Evolutionary conservation across 495 filamentous ascomycete genomes (phyloP).

Genomic region (Neurospora tetraspora): DNA sequence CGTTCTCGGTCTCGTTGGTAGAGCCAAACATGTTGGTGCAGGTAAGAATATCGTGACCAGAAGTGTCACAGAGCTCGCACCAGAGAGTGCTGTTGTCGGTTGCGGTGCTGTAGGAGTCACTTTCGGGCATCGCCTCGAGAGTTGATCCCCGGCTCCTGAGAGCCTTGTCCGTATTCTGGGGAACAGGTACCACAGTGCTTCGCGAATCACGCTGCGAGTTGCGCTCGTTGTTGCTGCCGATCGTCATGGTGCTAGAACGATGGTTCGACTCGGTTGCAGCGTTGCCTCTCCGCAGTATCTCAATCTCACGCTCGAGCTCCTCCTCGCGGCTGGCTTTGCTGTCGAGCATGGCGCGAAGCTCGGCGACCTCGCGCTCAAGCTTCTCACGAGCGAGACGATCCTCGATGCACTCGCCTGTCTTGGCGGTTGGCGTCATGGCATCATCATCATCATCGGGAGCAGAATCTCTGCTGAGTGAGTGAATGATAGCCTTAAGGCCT

Average conservation of each 20-base stretch:
- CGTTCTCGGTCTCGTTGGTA: background rate
- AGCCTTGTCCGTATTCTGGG: slow-evolving; percentile 25
- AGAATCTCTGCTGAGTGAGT: slow-evolving; percentile 73
- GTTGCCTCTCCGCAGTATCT: slow-evolving; percentile 46
- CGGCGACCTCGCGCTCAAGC: slow-evolving; percentile 68
- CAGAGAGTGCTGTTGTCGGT: slow-evolving; percentile 66
- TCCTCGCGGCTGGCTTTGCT: slow-evolving; percentile 70
- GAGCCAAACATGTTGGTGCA: slow-evolving; percentile 80
- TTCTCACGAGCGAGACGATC: slow-evolving; percentile 47
- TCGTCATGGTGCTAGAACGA: slow-evolving; percentile 42
- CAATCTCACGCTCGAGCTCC: slow-evolving; percentile 81
- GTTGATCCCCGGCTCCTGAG: slow-evolving; percentile 34
- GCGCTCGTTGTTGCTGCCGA: slow-evolving; percentile 37
- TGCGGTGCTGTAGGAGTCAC: slow-evolving; percentile 60
- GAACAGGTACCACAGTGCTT: slow-evolving; percentile 44
- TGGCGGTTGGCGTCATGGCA: slow-evolving; percentile 27
- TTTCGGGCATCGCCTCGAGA: slow-evolving; percentile 56
- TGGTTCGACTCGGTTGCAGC: slow-evolving; percentile 17
- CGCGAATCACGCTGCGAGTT: slow-evolving; percentile 49
- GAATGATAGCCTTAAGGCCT: slow-evolving; percentile 94
- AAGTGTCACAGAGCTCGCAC: slow-evolving; percentile 93
- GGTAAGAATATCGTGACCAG: slow-evolving; percentile 88
- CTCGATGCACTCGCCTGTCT: slow-evolving; percentile 44
- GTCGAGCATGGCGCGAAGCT: slow-evolving; percentile 60
- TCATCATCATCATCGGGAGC: slow-evolving; percentile 41